Evolutionary conservation across 345 rosid species (phyloP).

Genomic region (Excoecaria agallocha): DNA sequence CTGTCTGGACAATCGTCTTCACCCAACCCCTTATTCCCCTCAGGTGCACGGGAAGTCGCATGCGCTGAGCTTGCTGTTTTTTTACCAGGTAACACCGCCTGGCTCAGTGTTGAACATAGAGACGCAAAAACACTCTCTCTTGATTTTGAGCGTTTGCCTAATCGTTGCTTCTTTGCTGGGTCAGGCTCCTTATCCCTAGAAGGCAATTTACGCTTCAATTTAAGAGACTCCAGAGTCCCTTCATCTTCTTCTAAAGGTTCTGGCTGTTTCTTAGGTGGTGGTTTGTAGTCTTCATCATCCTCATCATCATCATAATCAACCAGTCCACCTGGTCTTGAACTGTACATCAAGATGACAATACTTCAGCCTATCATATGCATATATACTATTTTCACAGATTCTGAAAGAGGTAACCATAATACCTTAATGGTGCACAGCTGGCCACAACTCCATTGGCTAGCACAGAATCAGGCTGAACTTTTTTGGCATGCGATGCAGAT

Average conservation of each 20-base stretch:
- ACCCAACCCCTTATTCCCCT: conserved; percentile 36
- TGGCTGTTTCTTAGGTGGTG: conserved; percentile 77
- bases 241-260: conserved; percentile 64
- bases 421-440: conserved; percentile 59
- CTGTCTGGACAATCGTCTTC: conserved; percentile 33
- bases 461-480: conserved; percentile 51
- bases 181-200: conserved; percentile 63
- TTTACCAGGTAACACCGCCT: conserved; percentile 73
- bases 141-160: conserved; percentile 56
- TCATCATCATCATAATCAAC: conserved; percentile 99
- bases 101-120: conserved; percentile 78
- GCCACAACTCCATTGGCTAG: conserved; percentile 72
- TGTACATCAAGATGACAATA: conserved; percentile 13
- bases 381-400: neutral
- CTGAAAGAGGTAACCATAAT: conserved; percentile 14
- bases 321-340: conserved; percentile 75
- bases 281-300: conserved; percentile 87
- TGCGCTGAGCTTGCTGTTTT: conserved; percentile 40
- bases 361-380: neutral
- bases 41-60: conserved; percentile 24
- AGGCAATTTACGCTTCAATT: conserved; percentile 67
- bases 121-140: conserved; percentile 70
- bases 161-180: conserved; percentile 54
- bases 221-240: conserved; percentile 54
- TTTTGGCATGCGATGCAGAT: conserved; percentile 38